Evolutionary conservation across 202 grass and related monocot species (phyloP).

Genomic region (Schoenoplectus triqueter): DNA sequence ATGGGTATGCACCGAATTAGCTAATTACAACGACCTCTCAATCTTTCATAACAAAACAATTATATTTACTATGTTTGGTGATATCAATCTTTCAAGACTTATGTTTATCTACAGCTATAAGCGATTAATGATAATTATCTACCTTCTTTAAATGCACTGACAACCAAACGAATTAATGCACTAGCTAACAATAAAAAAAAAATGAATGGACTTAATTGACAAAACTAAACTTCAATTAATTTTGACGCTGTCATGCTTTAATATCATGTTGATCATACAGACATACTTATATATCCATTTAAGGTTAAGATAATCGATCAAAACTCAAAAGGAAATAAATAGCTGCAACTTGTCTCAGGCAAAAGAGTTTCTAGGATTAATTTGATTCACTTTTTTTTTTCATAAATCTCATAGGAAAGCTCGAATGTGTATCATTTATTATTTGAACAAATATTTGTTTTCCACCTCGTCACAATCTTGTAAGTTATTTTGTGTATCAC

Average conservation of each 20-base stretch:
- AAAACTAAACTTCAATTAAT: too few species aligned
- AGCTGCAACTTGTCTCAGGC: too few species aligned
- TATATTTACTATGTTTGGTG: conserved; percentile 46
- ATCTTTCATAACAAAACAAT: conserved; percentile 40
- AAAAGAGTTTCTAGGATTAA: too few species aligned
- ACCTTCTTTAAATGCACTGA: conserved; percentile 8
- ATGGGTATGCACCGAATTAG: conserved; percentile 28
- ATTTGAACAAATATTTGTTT: conserved; percentile 8
- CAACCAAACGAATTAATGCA: background rate
- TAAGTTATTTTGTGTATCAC: conserved; percentile 9
- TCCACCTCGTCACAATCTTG: background rate
- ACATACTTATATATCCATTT: too few species aligned
- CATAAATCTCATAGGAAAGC: background rate
- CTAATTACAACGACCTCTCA: conserved; percentile 35
- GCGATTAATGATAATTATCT: background rate
- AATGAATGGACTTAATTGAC: too few species aligned
- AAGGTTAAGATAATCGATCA: too few species aligned
- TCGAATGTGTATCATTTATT: background rate
- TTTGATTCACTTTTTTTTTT: background rate
- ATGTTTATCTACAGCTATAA: background rate
- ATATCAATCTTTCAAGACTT: conserved; percentile 36
- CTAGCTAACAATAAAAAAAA: too few species aligned
- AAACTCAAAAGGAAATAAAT: too few species aligned
- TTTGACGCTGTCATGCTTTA: too few species aligned
- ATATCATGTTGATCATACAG: too few species aligned